Conservation (phyloP, 2,329 filamentous ascomycete species). For the Sodiomyces alkalinus region DNA sequence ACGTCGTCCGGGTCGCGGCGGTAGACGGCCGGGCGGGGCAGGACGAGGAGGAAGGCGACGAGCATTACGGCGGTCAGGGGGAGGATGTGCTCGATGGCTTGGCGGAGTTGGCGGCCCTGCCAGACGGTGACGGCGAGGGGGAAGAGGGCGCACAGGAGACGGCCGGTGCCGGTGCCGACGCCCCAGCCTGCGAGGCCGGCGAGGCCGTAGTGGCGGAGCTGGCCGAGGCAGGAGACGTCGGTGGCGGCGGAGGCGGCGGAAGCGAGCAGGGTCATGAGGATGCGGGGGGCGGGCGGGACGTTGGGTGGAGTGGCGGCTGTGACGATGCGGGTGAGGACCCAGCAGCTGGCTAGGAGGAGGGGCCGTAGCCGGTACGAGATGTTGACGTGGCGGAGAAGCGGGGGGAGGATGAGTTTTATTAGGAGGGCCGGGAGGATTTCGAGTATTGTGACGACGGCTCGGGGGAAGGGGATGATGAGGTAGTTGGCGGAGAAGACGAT, state of each 20-base stretch:
- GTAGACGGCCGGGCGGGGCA: slow-evolving; percentile 12
- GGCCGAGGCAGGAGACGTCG: slow-evolving; percentile 17
- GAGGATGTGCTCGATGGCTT: slow-evolving; percentile 13
- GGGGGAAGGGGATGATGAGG: slow-evolving; percentile 18
- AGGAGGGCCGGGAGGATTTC: slow-evolving; percentile 15
- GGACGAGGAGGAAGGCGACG: slow-evolving; percentile 13
- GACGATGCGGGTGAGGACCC: slow-evolving; percentile 14
- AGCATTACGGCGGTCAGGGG: slow-evolving; percentile 13
- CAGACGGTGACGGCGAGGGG: slow-evolving; percentile 15
- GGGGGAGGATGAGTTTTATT: slow-evolving; percentile 14
- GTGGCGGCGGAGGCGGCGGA: slow-evolving; percentile 14
- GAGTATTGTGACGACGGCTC: slow-evolving; percentile 16
- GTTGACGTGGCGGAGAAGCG: slow-evolving; percentile 12
- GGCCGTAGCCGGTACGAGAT: slow-evolving; percentile 14
- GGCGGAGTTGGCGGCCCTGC: slow-evolving; percentile 13
- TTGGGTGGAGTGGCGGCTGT: slow-evolving; percentile 16
- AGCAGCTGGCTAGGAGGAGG: slow-evolving; percentile 12
- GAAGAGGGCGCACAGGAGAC: slow-evolving; percentile 13
- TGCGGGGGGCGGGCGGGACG: slow-evolving; percentile 14
- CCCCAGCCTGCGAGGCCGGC: slow-evolving; percentile 20
- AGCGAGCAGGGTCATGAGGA: slow-evolving; percentile 14
- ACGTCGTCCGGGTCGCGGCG: slow-evolving; percentile 7
- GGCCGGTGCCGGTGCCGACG: slow-evolving; percentile 16
- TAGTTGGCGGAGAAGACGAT: slow-evolving; percentile 18
- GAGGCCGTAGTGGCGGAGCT: slow-evolving; percentile 14